A percentile compares a stretch with the other conserved stretches of the same genome.
Evolutionary conservation across 352 stramenopile species (phyloP).

Genomic region (Bremia lactucae): DNA sequence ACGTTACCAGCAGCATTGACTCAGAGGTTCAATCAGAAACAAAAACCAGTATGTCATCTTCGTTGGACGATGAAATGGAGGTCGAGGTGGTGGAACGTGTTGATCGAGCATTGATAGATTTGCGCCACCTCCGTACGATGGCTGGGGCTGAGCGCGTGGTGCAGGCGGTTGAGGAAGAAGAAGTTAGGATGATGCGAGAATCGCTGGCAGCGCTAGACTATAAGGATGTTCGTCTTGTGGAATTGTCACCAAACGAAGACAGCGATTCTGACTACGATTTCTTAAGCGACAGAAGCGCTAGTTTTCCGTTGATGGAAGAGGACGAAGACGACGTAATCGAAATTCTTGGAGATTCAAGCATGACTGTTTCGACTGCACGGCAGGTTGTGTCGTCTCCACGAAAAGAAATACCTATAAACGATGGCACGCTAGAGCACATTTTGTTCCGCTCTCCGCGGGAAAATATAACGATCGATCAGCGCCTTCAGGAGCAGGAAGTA

Average conservation of each 20-base stretch:
- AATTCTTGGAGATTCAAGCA: slow-evolving; percentile 8
- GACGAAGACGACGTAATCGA: slow-evolving; percentile 19
- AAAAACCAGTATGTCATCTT: slow-evolving; percentile 24
- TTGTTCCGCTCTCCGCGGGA: slow-evolving; percentile 14
- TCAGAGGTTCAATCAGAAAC: slow-evolving; percentile 20
- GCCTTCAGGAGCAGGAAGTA: slow-evolving; percentile 26
- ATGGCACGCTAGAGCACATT: slow-evolving; percentile 8
- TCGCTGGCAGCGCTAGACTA: slow-evolving; percentile 23
- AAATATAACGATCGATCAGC: slow-evolving; percentile 23
- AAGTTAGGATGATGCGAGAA: slow-evolving; percentile 22
- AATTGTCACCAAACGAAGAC: slow-evolving; percentile 6
- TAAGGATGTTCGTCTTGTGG: slow-evolving; percentile 12
- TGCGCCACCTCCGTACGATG: slow-evolving; percentile 27
- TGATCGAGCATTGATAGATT: slow-evolving; percentile 22
- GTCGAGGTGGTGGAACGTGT: slow-evolving; percentile 9
- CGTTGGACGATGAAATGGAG: slow-evolving; percentile 13
- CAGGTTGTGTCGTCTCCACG: slow-evolving; percentile 27
- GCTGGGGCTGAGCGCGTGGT: slow-evolving; percentile 25
- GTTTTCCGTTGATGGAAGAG: slow-evolving; percentile 19
- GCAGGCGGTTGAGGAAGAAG: slow-evolving; percentile 22
- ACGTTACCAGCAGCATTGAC: slow-evolving; percentile 9
- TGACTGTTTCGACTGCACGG: slow-evolving; percentile 16
- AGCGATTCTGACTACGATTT: slow-evolving; percentile 4
- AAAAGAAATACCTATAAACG: slow-evolving; percentile 8
- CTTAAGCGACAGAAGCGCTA: slow-evolving; percentile 10